Percentiles rank a stretch among this genome's conserved stretches.
phyloP scores from a whole-genome alignment of 495 filamentous ascomycete species.

The Daldinia decipiens region DNA sequence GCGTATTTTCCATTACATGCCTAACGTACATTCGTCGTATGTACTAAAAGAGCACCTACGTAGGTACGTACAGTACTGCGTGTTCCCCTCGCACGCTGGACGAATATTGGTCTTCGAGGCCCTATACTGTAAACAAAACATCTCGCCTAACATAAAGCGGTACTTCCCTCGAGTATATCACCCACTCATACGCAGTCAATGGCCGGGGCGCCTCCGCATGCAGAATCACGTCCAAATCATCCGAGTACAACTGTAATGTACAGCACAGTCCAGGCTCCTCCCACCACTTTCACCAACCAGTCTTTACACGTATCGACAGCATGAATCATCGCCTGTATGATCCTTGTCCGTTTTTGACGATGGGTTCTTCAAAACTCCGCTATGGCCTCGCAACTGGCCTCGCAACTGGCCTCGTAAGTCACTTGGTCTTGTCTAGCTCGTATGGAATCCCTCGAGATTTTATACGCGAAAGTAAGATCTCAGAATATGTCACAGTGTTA shows the following conservation, averaged over 20 bases:
- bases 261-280: slow-evolving; percentile 37
- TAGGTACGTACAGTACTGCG: slow-evolving; percentile 6
- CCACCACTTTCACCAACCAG: slow-evolving; percentile 39
- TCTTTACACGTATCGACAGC: slow-evolving; percentile 44
- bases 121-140: slow-evolving; percentile 32
- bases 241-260: slow-evolving; percentile 47
- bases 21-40: background rate
- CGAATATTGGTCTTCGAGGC: slow-evolving; percentile 7
- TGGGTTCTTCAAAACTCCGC: slow-evolving; percentile 24
- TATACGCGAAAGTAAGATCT: background rate
- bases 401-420: background rate
- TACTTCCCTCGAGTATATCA: slow-evolving; percentile 8
- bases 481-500: background rate
- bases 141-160: slow-evolving; percentile 21
- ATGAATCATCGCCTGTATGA: slow-evolving; percentile 40
- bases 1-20: background rate
- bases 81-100: slow-evolving; percentile 18
- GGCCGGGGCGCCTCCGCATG: slow-evolving; percentile 40
- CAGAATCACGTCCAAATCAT: slow-evolving; percentile 46
- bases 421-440: slow-evolving; percentile 4
- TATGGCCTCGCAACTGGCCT: slow-evolving; percentile 16
- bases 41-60: background rate
- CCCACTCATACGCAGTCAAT: slow-evolving; percentile 31
- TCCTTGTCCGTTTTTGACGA: slow-evolving; percentile 31
- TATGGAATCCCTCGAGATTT: slow-evolving; percentile 15